A percentile compares a stretch with the other conserved stretches of the same genome.
These are phyloP conservation scores for Anthostomella pinea DNA, from an alignment of 2,329 filamentous ascomycete species.

Conservation along the genomic window DNA sequence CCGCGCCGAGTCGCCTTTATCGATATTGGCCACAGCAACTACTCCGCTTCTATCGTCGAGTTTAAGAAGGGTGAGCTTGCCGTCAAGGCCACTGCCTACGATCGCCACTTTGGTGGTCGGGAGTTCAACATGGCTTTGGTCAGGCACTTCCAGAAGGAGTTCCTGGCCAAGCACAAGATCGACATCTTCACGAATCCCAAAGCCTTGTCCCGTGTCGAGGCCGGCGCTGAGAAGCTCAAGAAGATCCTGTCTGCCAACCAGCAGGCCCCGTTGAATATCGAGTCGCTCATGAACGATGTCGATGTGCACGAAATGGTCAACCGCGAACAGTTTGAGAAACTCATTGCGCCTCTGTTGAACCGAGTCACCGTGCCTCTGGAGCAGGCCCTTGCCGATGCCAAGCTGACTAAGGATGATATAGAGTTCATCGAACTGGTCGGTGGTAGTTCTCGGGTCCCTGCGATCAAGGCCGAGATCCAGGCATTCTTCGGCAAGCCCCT, in stretches of 20 bases:
- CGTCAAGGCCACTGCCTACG: conserved; percentile 88
- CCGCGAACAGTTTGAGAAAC: conserved; percentile 87
- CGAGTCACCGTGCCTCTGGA: conserved; percentile 74
- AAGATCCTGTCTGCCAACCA: conserved; percentile 97
- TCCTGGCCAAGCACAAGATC: conserved; percentile 97
- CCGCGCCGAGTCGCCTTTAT: conserved; percentile 87
- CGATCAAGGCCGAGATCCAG: conserved; percentile 86
- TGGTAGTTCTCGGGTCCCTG: conserved; percentile 88
- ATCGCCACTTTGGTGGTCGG: conserved; percentile 94
- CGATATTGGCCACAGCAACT: conserved; percentile 96
- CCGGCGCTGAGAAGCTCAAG: conserved; percentile 95
- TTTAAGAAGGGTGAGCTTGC: conserved; percentile 95
- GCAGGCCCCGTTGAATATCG: conserved; percentile 88
- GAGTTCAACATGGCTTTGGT: conserved; percentile 95
- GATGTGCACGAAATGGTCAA: conserved; percentile 88
- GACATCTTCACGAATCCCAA: conserved; percentile 90
- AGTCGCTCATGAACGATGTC: conserved; percentile 97
- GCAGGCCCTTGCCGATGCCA: conserved; percentile 90
- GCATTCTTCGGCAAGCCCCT: conserved; percentile 89
- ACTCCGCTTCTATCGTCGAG: conserved; percentile 90
- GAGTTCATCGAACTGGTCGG: conserved; percentile 91
- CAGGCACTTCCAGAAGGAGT: conserved; percentile 92
- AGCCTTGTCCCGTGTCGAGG: conserved; percentile 80
- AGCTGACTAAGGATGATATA: conserved; percentile 87
- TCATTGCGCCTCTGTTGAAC: conserved; percentile 79